These are phyloP conservation scores for Aureobasidium sp. DNA, from an alignment of 2,329 filamentous ascomycete genomes.

Conservation along the genomic window DNA sequence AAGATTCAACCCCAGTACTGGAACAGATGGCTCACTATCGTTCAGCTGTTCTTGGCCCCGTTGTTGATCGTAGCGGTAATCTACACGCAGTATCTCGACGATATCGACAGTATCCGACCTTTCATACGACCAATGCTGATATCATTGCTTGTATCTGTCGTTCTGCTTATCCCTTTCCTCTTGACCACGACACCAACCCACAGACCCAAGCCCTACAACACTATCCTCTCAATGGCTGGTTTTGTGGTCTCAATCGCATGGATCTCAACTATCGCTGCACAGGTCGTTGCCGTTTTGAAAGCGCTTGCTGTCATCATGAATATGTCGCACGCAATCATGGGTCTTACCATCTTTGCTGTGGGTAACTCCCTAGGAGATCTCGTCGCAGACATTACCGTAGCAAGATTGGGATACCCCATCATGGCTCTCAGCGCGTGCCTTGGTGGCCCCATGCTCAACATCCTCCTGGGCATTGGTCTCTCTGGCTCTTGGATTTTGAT, in stretches of 20 bases:
- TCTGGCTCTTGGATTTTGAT: conserved; percentile 84
- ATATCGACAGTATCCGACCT: background rate
- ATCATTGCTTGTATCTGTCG: conserved; percentile 47
- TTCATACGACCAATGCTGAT: conserved; percentile 29
- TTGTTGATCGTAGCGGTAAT: conserved; percentile 70
- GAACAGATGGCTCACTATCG: conserved; percentile 82
- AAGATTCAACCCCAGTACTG: conserved; percentile 46
- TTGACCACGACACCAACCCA: conserved; percentile 57
- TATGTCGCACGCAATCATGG: conserved; percentile 91
- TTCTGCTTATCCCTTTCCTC: conserved; percentile 58
- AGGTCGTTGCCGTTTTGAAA: conserved; percentile 92
- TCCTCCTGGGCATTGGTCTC: conserved; percentile 87
- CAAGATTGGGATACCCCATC: conserved; percentile 84
- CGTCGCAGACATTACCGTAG: conserved; percentile 90
- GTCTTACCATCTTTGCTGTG: conserved; percentile 90
- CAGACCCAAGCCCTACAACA: conserved; percentile 54
- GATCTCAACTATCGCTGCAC: conserved; percentile 92
- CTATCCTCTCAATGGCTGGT: conserved; percentile 75
- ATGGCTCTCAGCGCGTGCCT: conserved; percentile 96
- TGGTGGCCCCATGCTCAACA: conserved; percentile 97
- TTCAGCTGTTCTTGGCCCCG: conserved; percentile 82
- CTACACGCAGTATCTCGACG: conserved; percentile 24
- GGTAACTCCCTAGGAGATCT: conserved; percentile 93
- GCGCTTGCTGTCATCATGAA: conserved; percentile 82
- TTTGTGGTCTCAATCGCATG: conserved; percentile 89